Conservation (phyloP, 2,329 filamentous ascomycete species). For the Apiospora rasikravindrae region DNA sequence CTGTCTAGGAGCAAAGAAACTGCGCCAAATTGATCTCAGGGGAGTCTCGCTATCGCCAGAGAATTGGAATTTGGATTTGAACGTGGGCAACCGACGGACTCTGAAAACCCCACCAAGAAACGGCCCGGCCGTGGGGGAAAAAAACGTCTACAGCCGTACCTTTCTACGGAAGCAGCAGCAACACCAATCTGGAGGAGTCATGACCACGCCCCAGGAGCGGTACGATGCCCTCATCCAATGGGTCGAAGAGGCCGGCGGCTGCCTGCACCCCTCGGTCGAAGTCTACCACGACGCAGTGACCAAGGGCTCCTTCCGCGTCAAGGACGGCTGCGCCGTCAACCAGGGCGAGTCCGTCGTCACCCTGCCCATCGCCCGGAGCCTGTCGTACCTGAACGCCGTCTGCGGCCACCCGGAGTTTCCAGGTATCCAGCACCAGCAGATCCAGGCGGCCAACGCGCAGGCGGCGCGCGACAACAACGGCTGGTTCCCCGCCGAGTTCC, state of each 20-base stretch:
- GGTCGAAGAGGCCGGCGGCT: conserved; percentile 52
- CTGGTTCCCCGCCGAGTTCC: conserved; percentile 55
- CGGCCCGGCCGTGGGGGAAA: background rate
- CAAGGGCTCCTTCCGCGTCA: conserved; percentile 61
- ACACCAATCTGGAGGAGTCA: conserved; percentile 18
- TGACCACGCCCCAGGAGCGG: conserved; percentile 31
- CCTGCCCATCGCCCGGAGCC: conserved; percentile 57
- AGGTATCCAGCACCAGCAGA: conserved; percentile 23
- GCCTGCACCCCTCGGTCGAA: conserved; percentile 57
- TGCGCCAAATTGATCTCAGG: background rate
- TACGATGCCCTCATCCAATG: conserved; percentile 51
- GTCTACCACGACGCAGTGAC: conserved; percentile 57
- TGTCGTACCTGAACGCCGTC: conserved; percentile 66
- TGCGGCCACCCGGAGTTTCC: conserved; percentile 36
- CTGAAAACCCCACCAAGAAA: background rate
- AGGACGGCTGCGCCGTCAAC: conserved; percentile 36
- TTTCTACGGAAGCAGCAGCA: background rate
- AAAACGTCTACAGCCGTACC: background rate
- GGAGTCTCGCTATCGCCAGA: too few species aligned
- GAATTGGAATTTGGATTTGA: background rate
- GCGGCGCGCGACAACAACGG: background rate
- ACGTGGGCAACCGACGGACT: background rate
- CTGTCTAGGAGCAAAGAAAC: background rate
- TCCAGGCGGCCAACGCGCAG: conserved; percentile 3
- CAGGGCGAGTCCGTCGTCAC: conserved; percentile 53